These are phyloP conservation scores for Phytopythium delawarense DNA, from an alignment of 352 stramenopile species.

Conservation along the genomic window DNA sequence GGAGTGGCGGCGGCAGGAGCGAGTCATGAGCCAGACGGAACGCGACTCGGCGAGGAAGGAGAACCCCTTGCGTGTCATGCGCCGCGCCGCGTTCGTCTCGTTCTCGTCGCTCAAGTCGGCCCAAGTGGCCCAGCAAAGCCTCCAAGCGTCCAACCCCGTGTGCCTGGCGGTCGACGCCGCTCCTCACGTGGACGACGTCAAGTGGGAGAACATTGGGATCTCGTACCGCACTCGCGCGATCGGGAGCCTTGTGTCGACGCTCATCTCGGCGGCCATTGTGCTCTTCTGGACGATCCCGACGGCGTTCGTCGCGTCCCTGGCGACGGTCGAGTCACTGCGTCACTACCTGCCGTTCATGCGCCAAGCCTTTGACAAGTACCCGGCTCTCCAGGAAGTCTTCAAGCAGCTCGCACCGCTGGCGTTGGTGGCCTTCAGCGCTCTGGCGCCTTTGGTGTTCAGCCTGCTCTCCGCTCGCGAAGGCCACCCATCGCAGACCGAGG, in stretches of 20 bases:
- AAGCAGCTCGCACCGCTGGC: conserved; percentile 71
- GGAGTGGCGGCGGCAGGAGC: conserved; percentile 18
- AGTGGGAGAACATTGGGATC: conserved; percentile 72
- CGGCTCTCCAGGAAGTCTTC: conserved; percentile 50
- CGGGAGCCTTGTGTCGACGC: conserved; percentile 41
- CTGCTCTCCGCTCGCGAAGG: conserved; percentile 64
- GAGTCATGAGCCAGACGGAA: conserved; percentile 41
- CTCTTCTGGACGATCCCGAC: conserved; percentile 85
- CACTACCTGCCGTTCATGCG: conserved; percentile 60
- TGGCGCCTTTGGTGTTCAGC: conserved; percentile 62
- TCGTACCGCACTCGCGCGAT: conserved; percentile 44
- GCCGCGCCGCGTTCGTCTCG: conserved; percentile 65
- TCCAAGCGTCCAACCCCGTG: conserved; percentile 56
- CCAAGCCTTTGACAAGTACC: conserved; percentile 56
- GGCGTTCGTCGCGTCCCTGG: conserved; percentile 66
- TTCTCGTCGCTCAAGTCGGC: conserved; percentile 71
- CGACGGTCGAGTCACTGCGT: conserved; percentile 64
- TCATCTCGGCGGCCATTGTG: conserved; percentile 60
- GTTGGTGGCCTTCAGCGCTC: conserved; percentile 49
- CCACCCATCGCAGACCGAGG: conserved; percentile 60
- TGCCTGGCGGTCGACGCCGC: conserved; percentile 48
- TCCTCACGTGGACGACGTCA: conserved; percentile 60
- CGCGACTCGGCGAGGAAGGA: conserved; percentile 42
- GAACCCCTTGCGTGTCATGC: conserved; percentile 60
- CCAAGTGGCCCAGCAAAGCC: conserved; percentile 64